Percentiles rank a stretch among this genome's conserved stretches.
Conservation (phyloP, 495 filamentous ascomycete genomes). For the Aspergillus baeticus region DNA sequence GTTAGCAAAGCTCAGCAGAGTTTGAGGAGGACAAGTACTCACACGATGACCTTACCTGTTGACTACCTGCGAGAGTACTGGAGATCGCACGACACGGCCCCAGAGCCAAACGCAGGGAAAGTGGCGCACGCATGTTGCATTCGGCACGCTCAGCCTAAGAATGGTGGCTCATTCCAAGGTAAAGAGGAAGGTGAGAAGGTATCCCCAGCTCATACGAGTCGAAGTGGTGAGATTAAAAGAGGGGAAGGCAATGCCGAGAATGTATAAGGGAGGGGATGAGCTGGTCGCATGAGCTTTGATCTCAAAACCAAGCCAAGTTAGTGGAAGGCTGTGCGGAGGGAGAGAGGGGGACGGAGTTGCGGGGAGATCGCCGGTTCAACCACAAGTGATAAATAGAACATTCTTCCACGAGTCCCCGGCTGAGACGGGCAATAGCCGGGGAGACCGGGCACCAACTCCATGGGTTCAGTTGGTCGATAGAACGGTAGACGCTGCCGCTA, state of each 20-base stretch:
- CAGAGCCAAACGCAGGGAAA: conserved; percentile 33
- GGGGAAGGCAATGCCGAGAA: background rate
- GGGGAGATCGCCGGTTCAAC: conserved; percentile 14
- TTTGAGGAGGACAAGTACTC: conserved; percentile 6
- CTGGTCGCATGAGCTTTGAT: background rate
- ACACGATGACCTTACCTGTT: conserved; percentile 23
- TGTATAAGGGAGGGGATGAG: background rate
- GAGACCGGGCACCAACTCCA: conserved; percentile 7
- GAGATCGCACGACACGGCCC: conserved; percentile 31
- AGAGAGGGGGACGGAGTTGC: conserved; percentile 7
- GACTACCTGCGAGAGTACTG: conserved; percentile 26
- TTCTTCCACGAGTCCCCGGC: conserved; percentile 22
- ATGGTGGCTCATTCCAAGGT: conserved; percentile 6
- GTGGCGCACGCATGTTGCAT: conserved; percentile 30
- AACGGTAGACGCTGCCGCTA: conserved; percentile 17
- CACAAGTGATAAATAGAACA: conserved; percentile 13
- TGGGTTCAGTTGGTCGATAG: conserved; percentile 11
- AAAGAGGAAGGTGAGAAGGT: background rate
- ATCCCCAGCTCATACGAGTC: background rate
- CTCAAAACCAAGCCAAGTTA: background rate
- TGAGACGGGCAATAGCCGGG: conserved; percentile 6
- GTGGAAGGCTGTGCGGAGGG: conserved; percentile 5
- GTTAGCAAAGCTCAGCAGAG: background rate
- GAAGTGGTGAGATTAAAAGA: background rate
- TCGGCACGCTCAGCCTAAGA: background rate